Base-by-base conservation (phyloP, 768 basidiomycete genomes). In the Podaxis sp. region DNA sequence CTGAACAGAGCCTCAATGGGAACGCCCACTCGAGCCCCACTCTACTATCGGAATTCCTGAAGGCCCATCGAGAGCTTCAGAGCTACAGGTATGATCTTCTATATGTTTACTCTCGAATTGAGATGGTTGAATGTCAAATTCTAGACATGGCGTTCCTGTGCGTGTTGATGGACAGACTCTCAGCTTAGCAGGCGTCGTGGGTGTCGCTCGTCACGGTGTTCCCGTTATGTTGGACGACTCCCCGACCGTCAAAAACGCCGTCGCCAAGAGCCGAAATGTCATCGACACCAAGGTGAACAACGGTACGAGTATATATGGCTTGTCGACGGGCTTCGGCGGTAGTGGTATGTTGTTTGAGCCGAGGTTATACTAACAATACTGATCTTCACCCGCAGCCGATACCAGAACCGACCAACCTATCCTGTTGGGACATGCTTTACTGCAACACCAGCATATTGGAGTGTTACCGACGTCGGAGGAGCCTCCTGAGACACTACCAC, bases 271-370 rank as follows among this genome's bases (percentile, higher is more conserved):
- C 61, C 85, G 90, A 19, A 75, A 80, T 52, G 85, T 90, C 68
- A 89, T 93, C 38, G 75, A 84, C 1, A 79, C 82, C 69, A 93
- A 93, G 72, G 85, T 93, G 17, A 83, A 79, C 29, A 78, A 77
- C 6, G 84, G 86, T 15, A 82, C 85, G 33, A 90, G 89, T 66
- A 83, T 94, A 19, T 94, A 94, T 69, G 93, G 93, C 4, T 80
- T 94, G 37, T 90, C 88, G 53, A 91, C 90, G 4, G 90, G 90
- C 37, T 91, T 89, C 66, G 89, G 90, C 46, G 90, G 90, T 4
- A 88, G 87, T 68, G 88, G 89, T 78, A 64, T 41, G 78, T 72
- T 57, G 12, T 38, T 49, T 41, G 13, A 61, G 47, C 29, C 59
- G 61, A 61, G 36, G 52, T 27, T 38, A 57, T 62, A 46, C 61